Evolutionary conservation across 495 filamentous ascomycete species (phyloP), one percentile per base, ranked within the genome.

Genomic region (Penicillium fimorum): DNA sequence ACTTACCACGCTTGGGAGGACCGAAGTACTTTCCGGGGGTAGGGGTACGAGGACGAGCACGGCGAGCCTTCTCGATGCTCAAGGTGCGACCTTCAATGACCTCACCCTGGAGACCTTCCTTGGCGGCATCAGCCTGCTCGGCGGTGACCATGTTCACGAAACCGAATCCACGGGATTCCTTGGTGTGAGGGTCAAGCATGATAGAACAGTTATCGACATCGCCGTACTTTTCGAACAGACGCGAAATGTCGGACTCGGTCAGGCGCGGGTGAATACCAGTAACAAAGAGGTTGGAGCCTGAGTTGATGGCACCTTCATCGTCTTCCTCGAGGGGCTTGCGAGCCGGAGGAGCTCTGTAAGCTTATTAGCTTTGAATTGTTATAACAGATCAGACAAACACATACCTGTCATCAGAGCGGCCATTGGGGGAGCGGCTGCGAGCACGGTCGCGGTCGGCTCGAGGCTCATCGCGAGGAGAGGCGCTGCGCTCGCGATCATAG

Each of bases 21-120:
- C 94, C 94, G 70, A 96, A 97, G 84, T 99, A 99, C 76, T 97
- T 97, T 76, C 94, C 94, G 35, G 94, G 94, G 56, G 94, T 99
- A 12, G 94, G 94, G 43, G 92, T 97, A 67, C 94, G 89, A 53
- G 95, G 95, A 58, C 90, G 87, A 69, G 88, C 87, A 73, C 94
- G 90, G 67, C 94, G 89, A 68, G 94, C 94, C 82, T 97, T 99
- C 84, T 99, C 95, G 57, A 99, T 97, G 81, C 91, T 96, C 57
- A 99, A 78, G 54, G 92, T 96, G 63, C 93, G 89, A 57, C 95
- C 95, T 67, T 97, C 93, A 59, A 96, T 91, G 57, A 90, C 84
- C 75, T 97, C 94, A 68, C 94, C 92, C 75, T 96, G 92, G 43
- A 99, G 79, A 55, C 89, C 91, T 57, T 97, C 95, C 78, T 96